Percentiles rank a stretch among this genome's conserved stretches.
phyloP scores from a whole-genome alignment of 2,329 filamentous ascomycete genomes.

The Talaromyces islandicus region DNA sequence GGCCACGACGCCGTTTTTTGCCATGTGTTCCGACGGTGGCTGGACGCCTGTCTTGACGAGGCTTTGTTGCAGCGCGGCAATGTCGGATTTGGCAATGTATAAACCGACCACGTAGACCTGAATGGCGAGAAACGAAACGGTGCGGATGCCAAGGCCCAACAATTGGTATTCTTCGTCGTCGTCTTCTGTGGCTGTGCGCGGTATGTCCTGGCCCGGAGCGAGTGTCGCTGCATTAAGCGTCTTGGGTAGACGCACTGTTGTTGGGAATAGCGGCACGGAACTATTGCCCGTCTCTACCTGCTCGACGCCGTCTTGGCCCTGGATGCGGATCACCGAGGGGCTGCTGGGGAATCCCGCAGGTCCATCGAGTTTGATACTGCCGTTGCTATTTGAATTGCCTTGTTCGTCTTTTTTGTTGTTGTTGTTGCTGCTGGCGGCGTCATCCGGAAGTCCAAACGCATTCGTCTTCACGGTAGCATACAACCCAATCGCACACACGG shows the following conservation, averaged over 20 bases:
- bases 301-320: conserved; percentile 58
- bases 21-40: background rate
- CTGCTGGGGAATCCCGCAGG: conserved; percentile 29
- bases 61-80: conserved; percentile 70
- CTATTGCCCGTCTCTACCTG: conserved; percentile 75
- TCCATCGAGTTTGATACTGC: conserved; percentile 34
- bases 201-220: conserved; percentile 31
- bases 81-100: conserved; percentile 79
- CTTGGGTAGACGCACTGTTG: conserved; percentile 59
- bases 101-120: conserved; percentile 93
- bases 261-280: conserved; percentile 73
- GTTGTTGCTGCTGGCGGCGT: conserved; percentile 9
- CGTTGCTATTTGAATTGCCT: conserved; percentile 9
- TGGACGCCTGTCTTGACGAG: conserved; percentile 63
- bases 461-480: conserved; percentile 35
- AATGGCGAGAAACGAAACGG: conserved; percentile 81
- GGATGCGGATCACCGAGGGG: conserved; percentile 28
- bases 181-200: conserved; percentile 34
- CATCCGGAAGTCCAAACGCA: conserved; percentile 24
- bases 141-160: conserved; percentile 79
- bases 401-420: conserved; percentile 12
- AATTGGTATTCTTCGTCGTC: conserved; percentile 71
- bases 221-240: conserved; percentile 27
- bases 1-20: conserved; percentile 51
- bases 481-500: conserved; percentile 33